These are phyloP conservation scores for Prosopis cineraria DNA, from an alignment of 306 rosid species.

Conservation along the genomic window DNA sequence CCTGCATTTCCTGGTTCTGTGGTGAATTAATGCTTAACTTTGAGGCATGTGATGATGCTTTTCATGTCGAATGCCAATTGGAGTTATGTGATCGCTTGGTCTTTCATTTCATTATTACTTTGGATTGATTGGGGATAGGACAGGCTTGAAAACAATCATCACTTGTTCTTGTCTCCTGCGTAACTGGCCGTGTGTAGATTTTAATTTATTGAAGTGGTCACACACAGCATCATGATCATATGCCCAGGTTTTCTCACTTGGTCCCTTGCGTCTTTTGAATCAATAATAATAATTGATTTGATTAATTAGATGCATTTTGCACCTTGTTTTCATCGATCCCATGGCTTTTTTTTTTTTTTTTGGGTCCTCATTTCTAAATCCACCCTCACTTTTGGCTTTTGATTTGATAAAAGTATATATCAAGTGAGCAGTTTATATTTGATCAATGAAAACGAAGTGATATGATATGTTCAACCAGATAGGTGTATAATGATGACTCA, in stretches of 20 bases:
- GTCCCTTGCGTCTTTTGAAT: not conserved
- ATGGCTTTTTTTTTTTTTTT: not conserved
- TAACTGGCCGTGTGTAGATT: slow-evolving; percentile 11
- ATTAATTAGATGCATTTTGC: not conserved
- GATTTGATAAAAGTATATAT: not conserved
- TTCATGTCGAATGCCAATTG: slow-evolving; percentile 12
- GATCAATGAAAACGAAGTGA: not conserved
- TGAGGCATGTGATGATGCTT: slow-evolving; percentile 35
- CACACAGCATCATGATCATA: slow-evolving; percentile 35
- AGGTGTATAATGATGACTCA: not conserved
- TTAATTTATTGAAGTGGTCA: slow-evolving; percentile 16
- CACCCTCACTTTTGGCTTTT: not conserved
- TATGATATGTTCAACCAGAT: not conserved
- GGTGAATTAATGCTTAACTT: slow-evolving; percentile 7
- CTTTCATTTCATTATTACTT: slow-evolving; percentile 25
- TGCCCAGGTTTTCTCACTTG: slow-evolving; percentile 33
- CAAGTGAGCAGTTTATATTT: not conserved
- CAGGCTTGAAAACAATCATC: slow-evolving; percentile 16
- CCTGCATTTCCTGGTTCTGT: slow-evolving; percentile 19
- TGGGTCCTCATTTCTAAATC: not conserved
- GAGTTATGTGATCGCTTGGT: not conserved
- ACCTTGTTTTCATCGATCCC: not conserved
- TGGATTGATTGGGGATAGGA: slow-evolving; percentile 26
- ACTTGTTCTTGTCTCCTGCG: slow-evolving; percentile 33
- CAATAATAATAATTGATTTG: not conserved